A percentile compares a stretch with the other conserved stretches of the same genome.
These are phyloP conservation scores for Paracorniculantispora psalliotae DNA, from an alignment of 2,329 filamentous ascomycete species.

Conservation along the genomic window DNA sequence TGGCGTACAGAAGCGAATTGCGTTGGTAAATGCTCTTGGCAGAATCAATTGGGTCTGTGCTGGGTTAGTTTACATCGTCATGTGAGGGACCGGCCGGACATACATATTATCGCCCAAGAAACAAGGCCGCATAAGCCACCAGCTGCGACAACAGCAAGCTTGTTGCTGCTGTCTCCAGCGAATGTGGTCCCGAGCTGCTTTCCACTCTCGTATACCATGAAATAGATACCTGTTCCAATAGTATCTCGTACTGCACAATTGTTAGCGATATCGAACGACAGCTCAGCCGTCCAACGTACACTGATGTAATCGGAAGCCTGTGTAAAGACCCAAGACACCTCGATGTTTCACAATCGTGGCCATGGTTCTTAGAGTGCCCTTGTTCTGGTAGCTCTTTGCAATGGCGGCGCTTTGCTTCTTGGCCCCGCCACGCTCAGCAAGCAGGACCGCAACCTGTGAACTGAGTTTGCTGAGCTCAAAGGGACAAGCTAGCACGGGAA, in stretches of 20 bases:
- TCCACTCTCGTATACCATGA: slow-evolving; percentile 82
- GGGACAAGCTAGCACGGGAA: slow-evolving; percentile 77
- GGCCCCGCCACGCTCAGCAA: slow-evolving; percentile 45
- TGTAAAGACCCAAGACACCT: slow-evolving; percentile 70
- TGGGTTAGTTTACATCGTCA: slow-evolving; percentile 11
- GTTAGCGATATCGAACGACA: slow-evolving; percentile 11
- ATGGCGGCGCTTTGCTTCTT: slow-evolving; percentile 50
- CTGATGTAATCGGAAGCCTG: slow-evolving; percentile 73
- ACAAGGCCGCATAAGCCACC: slow-evolving; percentile 79
- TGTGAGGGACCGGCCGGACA: slow-evolving; percentile 29
- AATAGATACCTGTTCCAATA: slow-evolving; percentile 78
- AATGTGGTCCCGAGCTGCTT: slow-evolving; percentile 78
- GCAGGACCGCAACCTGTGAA: slow-evolving; percentile 76
- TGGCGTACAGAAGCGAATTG: slow-evolving; percentile 67
- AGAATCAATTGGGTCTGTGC: slow-evolving; percentile 65
- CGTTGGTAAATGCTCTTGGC: slow-evolving; percentile 84
- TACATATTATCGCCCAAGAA: slow-evolving; percentile 74
- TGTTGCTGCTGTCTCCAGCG: slow-evolving; percentile 68
- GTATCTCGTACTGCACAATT: slow-evolving; percentile 70
- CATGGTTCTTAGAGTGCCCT: slow-evolving; percentile 72
- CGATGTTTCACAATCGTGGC: slow-evolving; percentile 71
- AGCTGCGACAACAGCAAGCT: slow-evolving; percentile 71
- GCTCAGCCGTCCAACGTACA: slow-evolving; percentile 44
- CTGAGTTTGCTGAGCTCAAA: slow-evolving; percentile 89
- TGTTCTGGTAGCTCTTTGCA: slow-evolving; percentile 68